Percentiles rank a stretch among this genome's conserved stretches.
Evolutionary conservation across 345 rosid genomes (phyloP).

Genomic region (Luvunga scandens): DNA sequence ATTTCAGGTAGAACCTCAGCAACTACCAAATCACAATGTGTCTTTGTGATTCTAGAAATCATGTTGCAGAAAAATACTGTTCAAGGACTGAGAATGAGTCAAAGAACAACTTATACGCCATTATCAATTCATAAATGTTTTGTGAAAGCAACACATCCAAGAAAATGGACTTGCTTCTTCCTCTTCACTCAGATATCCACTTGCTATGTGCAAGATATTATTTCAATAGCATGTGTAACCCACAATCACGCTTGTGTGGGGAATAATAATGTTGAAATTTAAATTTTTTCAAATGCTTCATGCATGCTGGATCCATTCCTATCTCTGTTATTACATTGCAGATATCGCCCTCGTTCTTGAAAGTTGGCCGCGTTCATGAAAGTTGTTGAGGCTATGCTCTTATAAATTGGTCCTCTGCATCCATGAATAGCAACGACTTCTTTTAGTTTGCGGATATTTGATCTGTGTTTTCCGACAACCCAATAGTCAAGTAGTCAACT

Average conservation of each 20-base stretch:
- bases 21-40: neutral
- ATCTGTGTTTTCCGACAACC: too few relatives aligned
- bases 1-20: neutral
- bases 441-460: too few relatives aligned
- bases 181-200: neutral
- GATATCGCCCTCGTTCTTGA: too few relatives aligned
- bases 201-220: neutral
- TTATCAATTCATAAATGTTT: neutral
- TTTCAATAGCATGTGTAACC: neutral
- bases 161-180: neutral
- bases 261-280: neutral
- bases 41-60: neutral
- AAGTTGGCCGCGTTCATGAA: too few relatives aligned
- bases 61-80: neutral
- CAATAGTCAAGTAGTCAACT: too few relatives aligned
- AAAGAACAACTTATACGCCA: neutral
- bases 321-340: neutral
- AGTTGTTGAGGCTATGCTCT: too few relatives aligned
- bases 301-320: neutral
- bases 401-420: too few relatives aligned
- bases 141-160: neutral
- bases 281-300: too few relatives aligned
- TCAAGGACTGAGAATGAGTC: neutral
- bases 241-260: too few relatives aligned
- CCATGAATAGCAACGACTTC: too few relatives aligned